phyloP scores from a whole-genome alignment of 2,329 filamentous ascomycete species.

The Epichloe sp. region DNA sequence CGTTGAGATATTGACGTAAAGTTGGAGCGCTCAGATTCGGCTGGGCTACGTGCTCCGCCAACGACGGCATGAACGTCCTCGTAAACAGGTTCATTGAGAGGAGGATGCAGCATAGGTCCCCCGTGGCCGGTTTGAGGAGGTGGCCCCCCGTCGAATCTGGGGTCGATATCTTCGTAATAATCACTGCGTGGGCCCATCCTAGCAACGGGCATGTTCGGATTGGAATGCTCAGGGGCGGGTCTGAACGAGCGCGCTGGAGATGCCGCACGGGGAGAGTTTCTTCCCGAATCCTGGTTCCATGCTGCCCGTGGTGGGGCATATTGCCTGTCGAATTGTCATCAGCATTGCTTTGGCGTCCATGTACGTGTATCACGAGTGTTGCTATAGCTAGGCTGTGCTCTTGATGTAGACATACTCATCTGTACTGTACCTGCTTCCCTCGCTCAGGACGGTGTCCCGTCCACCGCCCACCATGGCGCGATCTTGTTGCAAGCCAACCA shows the following conservation, averaged over 20 bases:
- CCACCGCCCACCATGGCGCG: slow-evolving; percentile 15
- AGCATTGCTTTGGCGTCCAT: neutral
- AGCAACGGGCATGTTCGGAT: slow-evolving; percentile 21
- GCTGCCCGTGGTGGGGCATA: slow-evolving; percentile 43
- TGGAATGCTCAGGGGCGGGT: slow-evolving; percentile 23
- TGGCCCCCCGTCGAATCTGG: slow-evolving; percentile 46
- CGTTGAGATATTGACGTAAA: slow-evolving; percentile 88
- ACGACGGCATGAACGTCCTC: slow-evolving; percentile 46
- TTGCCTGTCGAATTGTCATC: slow-evolving; percentile 19
- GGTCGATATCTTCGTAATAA: slow-evolving; percentile 92
- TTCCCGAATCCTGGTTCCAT: slow-evolving; percentile 37
- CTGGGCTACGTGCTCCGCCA: slow-evolving; percentile 51
- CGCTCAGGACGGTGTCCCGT: slow-evolving; percentile 44
- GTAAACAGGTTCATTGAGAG: slow-evolving; percentile 31
- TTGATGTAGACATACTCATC: slow-evolving; percentile 43
- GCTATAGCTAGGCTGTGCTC: neutral
- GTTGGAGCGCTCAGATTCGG: slow-evolving; percentile 65
- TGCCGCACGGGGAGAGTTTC: slow-evolving; percentile 31
- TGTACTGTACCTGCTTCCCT: slow-evolving; percentile 58
- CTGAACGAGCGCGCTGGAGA: slow-evolving; percentile 28
- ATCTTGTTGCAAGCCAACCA: slow-evolving; percentile 57
- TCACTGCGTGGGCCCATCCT: slow-evolving; percentile 23
- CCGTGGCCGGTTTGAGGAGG: slow-evolving; percentile 26
- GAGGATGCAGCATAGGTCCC: slow-evolving; percentile 14
- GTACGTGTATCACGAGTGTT: no score